These are phyloP conservation scores for Pichia exigua DNA, from an alignment of 805 yeast genomes.

Conservation along the genomic window DNA sequence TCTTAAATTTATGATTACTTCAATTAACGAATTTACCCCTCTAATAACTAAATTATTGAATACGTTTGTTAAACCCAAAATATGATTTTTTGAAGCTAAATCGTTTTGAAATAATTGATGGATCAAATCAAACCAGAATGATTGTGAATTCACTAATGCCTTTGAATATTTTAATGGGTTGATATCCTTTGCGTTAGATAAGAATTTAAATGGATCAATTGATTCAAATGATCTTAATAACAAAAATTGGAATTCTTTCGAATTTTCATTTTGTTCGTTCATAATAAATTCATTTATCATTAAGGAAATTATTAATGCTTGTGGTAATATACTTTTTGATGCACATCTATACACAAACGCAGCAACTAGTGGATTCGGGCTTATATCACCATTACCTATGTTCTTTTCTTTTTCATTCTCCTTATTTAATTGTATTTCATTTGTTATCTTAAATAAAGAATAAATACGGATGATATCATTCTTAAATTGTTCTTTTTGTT, in stretches of 20 bases:
- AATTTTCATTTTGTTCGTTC: neutral
- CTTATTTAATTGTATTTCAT: neutral
- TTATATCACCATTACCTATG: neutral
- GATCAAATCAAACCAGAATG: conserved; percentile 18
- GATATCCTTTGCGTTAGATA: conserved; percentile 7
- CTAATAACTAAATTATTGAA: conserved; percentile 17
- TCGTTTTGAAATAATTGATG: conserved; percentile 9
- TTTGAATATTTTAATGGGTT: conserved; percentile 13
- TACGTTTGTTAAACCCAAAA: conserved; percentile 10
- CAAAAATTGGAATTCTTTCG: conserved; percentile 16
- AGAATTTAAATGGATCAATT: conserved; percentile 11
- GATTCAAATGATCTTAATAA: conserved; percentile 19
- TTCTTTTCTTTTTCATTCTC: neutral
- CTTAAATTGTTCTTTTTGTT: conserved; percentile 1
- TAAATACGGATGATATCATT: conserved; percentile 8
- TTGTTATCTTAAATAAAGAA: neutral
- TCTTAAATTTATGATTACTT: conserved; percentile 10
- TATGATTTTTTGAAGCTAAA: neutral
- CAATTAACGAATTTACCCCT: conserved; percentile 20
- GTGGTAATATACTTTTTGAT: conserved; percentile 9
- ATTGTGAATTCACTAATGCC: conserved; percentile 6
- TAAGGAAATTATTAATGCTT: conserved; percentile 12
- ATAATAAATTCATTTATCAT: conserved; percentile 14
- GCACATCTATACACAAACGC: conserved; percentile 7
- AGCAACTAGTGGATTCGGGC: conserved; percentile 10